Percentiles rank a stretch among this genome's conserved stretches.
Evolutionary conservation across 306 rosid genomes (phyloP).

Genomic region (Psophocarpus tetragonolobus): DNA sequence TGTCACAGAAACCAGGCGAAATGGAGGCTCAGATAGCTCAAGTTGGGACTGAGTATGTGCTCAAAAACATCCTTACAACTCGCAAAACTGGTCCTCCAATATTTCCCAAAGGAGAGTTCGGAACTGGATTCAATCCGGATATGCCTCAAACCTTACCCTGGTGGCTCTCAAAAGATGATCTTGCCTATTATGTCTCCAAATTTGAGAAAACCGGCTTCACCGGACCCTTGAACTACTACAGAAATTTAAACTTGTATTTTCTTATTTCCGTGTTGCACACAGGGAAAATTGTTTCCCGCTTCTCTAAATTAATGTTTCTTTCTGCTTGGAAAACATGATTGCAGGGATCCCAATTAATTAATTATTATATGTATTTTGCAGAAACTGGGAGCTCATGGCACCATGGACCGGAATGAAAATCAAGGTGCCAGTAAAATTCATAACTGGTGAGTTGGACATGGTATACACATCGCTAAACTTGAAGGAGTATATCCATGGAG

Average conservation of each 20-base stretch:
- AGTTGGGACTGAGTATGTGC: slow-evolving; percentile 30
- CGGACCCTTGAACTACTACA: slow-evolving; percentile 51
- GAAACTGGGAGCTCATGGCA: slow-evolving; percentile 46
- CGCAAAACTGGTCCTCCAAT: slow-evolving; percentile 33
- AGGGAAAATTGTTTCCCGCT: neutral
- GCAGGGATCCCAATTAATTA: neutral
- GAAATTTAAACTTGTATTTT: slow-evolving; percentile 30
- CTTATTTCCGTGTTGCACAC: neutral
- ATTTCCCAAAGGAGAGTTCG: slow-evolving; percentile 31
- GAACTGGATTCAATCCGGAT: slow-evolving; percentile 29
- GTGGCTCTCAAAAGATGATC: slow-evolving; percentile 53
- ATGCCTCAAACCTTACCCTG: slow-evolving; percentile 31
- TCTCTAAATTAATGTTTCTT: neutral
- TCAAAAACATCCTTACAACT: slow-evolving; percentile 32
- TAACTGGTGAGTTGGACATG: slow-evolving; percentile 41
- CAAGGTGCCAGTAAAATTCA: slow-evolving; percentile 30
- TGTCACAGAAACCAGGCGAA: slow-evolving; percentile 26
- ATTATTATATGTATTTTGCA: slow-evolving; percentile 6
- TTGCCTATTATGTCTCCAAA: slow-evolving; percentile 41
- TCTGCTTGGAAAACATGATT: neutral
- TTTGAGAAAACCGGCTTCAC: slow-evolving; percentile 53
- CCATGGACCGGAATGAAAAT: slow-evolving; percentile 36
- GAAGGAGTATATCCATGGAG: slow-evolving; percentile 34
- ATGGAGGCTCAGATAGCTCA: slow-evolving; percentile 42
- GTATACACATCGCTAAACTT: slow-evolving; percentile 11